phyloP scores from a whole-genome alignment of 1,139 yeast genomes.

The Yamadazyma siamensis region DNA sequence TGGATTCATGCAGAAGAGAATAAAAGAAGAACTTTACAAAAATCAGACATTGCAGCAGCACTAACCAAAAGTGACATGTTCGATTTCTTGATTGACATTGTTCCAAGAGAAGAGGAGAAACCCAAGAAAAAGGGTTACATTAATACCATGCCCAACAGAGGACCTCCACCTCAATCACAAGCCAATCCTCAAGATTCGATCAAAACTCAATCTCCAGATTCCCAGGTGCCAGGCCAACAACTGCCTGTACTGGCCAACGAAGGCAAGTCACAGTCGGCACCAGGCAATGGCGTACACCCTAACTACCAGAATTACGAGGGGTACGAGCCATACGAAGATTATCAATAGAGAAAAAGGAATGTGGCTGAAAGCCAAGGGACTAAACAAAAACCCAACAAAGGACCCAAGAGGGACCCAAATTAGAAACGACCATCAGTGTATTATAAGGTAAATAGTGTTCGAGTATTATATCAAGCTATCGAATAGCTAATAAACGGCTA shows the following conservation, averaged over 20 bases:
- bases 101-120: constrained; percentile 77
- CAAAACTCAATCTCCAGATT: constrained; percentile 2
- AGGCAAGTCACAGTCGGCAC: constrained; percentile 1
- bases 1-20: constrained; percentile 98
- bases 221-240: no score
- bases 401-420: no score
- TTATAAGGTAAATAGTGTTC: constrained; percentile 6
- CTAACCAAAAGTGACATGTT: constrained; percentile 94
- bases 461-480: no score
- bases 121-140: constrained; percentile 34
- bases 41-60: constrained; percentile 94
- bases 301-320: constrained; percentile 13
- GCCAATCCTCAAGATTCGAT: constrained; percentile 1
- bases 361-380: no score
- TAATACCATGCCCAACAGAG: no score
- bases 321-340: constrained; percentile 14
- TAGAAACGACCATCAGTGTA: no score
- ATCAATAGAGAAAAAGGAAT: constrained; percentile 8
- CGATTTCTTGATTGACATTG: constrained; percentile 92
- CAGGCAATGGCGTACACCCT: constrained; percentile 5
- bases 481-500: no score
- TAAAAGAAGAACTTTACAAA: constrained; percentile 88
- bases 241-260: no score
- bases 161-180: constrained; percentile 5
- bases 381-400: no score